These are phyloP conservation scores for Tulasnella sp. DNA, from an alignment of 768 basidiomycete species.

Conservation along the genomic window DNA sequence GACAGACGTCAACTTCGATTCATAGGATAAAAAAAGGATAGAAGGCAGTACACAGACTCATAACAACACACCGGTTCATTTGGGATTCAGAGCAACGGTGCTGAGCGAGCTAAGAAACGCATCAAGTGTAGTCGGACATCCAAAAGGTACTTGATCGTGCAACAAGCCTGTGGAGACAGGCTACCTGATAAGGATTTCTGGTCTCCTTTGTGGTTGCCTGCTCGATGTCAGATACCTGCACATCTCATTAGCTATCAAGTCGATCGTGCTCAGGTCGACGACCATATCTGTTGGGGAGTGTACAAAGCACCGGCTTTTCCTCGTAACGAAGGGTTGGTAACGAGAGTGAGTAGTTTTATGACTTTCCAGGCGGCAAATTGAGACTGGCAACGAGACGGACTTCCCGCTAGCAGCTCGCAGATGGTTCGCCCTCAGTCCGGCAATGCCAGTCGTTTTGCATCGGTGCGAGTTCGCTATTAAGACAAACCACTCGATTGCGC, in stretches of 20 bases:
- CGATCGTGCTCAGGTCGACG: constrained; percentile 54
- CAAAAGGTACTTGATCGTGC: no score
- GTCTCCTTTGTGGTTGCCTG: constrained; percentile 62
- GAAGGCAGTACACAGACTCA: no score
- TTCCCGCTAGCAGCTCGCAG: constrained; percentile 43
- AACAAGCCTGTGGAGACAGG: neutral
- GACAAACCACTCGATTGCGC: neutral
- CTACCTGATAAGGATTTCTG: constrained; percentile 39
- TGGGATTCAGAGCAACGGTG: no score
- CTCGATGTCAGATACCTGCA: constrained; percentile 75
- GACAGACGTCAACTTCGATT: no score
- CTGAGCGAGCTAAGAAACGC: no score
- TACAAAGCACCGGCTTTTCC: constrained; percentile 74
- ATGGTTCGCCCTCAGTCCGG: constrained; percentile 64
- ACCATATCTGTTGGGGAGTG: constrained; percentile 74
- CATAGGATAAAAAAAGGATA: no score
- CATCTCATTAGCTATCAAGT: constrained; percentile 53
- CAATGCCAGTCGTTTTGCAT: constrained; percentile 63
- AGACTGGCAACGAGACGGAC: neutral
- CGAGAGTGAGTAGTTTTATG: constrained; percentile 54
- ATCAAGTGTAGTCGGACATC: no score
- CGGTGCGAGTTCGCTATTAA: constrained; percentile 58
- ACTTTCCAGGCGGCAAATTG: neutral
- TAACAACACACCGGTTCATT: no score
- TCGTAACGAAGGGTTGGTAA: constrained; percentile 68